phyloP scores from a whole-genome alignment of 495 filamentous ascomycete genomes.

The Hypoxylon cercidicola region DNA sequence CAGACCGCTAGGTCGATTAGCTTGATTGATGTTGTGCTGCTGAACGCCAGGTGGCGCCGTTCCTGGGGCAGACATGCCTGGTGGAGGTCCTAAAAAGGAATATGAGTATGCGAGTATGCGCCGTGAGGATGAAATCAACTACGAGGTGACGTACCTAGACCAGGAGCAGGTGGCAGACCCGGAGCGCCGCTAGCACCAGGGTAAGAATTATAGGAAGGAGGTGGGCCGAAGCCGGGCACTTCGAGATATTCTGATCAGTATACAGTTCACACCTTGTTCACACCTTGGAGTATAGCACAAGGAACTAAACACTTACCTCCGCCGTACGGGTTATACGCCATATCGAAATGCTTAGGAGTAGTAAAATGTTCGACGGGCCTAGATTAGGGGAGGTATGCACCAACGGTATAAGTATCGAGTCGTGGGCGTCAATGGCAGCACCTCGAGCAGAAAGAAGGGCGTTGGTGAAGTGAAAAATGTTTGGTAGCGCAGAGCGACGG shows the following conservation, averaged over 20 bases:
- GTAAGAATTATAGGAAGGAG: conserved; percentile 77
- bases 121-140: conserved; percentile 6
- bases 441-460: conserved; percentile 1
- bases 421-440: conserved; percentile 4
- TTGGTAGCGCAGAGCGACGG: conserved; percentile 15
- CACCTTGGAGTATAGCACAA: conserved; percentile 7
- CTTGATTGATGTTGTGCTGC: conserved; percentile 71
- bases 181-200: conserved; percentile 70
- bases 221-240: conserved; percentile 71
- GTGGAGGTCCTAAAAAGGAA: conserved; percentile 63
- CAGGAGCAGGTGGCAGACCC: conserved; percentile 80
- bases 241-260: conserved; percentile 27
- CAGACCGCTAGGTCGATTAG: conserved; percentile 80
- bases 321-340: conserved; percentile 84
- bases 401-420: conserved; percentile 5
- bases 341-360: conserved; percentile 40
- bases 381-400: not conserved
- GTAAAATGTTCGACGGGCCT: not conserved
- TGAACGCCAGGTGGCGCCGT: conserved; percentile 82
- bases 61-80: conserved; percentile 84
- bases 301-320: conserved; percentile 59
- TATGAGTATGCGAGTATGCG: conserved; percentile 36
- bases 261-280: not conserved
- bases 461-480: conserved; percentile 20
- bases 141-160: conserved; percentile 74